Evolutionary conservation across 1,284 basidiomycete species (phyloP).

Genomic region (Chalciporus piperatoides): DNA sequence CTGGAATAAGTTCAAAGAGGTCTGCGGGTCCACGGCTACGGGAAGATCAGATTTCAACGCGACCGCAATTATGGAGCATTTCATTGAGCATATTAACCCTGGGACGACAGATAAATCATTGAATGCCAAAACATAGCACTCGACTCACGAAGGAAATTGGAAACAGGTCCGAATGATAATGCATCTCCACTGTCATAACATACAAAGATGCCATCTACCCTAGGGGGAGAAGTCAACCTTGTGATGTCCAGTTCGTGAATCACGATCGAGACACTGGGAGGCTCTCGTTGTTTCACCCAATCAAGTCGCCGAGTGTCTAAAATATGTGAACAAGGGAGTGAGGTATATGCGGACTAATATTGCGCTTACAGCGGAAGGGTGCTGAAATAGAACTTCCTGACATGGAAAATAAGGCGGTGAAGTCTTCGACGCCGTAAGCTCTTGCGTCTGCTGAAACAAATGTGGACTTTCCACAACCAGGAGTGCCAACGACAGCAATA

Average conservation of each 20-base stretch:
- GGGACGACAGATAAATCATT: constrained; percentile 14
- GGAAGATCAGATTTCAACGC: constrained; percentile 73
- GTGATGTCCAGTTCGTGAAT: constrained; percentile 34
- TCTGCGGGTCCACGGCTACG: constrained; percentile 51
- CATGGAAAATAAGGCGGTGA: constrained; percentile 26
- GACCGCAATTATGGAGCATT: constrained; percentile 60
- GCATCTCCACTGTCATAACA: constrained; percentile 68
- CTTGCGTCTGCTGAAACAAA: constrained; percentile 67
- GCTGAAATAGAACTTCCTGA: constrained; percentile 33
- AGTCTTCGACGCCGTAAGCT: constrained; percentile 40
- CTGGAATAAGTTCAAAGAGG: constrained; percentile 45
- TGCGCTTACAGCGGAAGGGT: constrained; percentile 43
- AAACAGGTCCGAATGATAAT: constrained; percentile 59
- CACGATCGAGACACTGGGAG: constrained; percentile 28
- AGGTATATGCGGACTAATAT: constrained; percentile 7
- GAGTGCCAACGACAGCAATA: constrained; percentile 63
- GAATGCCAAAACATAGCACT: constrained; percentile 7
- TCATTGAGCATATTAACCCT: constrained; percentile 56
- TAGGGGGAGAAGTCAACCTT: constrained; percentile 45
- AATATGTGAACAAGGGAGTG: constrained; percentile 13
- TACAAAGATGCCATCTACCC: constrained; percentile 66
- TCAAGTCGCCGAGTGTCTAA: constrained; percentile 33
- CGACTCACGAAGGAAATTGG: constrained; percentile 57
- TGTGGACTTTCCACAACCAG: constrained; percentile 68
- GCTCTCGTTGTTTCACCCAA: constrained; percentile 33